phyloP scores from a whole-genome alignment of 768 basidiomycete species.

The Psilocybe cyanescens region DNA sequence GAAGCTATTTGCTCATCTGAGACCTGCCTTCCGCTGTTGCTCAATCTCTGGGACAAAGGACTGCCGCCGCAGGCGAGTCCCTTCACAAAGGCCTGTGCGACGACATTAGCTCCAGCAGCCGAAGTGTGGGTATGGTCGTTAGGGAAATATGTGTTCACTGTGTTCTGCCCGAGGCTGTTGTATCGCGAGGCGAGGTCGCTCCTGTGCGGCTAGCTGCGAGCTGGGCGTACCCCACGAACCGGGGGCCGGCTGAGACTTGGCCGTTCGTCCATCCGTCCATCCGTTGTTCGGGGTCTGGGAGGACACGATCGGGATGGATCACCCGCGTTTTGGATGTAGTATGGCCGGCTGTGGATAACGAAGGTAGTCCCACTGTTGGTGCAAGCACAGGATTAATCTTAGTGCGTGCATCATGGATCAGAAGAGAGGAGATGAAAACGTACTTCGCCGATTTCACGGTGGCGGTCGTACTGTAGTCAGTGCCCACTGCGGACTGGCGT shows the following conservation, averaged over 20 bases:
- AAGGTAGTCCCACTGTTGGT: conserved; percentile 36
- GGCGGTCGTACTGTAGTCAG: conserved; percentile 31
- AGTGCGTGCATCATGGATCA: neutral
- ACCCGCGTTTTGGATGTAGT: conserved; percentile 49
- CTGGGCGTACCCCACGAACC: conserved; percentile 50
- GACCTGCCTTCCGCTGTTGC: conserved; percentile 37
- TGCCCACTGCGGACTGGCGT: conserved; percentile 42
- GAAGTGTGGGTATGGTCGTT: conserved; percentile 52
- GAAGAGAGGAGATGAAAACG: conserved; percentile 5
- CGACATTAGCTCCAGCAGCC: conserved; percentile 46
- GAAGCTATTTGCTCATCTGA: conserved; percentile 27
- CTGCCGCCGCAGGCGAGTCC: conserved; percentile 45
- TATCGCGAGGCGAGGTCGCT: conserved; percentile 44
- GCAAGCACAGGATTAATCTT: neutral
- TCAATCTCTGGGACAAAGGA: conserved; percentile 36
- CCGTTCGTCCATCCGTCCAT: conserved; percentile 43
- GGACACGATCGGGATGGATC: conserved; percentile 45
- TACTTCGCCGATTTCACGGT: conserved; percentile 38
- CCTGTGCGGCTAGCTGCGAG: conserved; percentile 38
- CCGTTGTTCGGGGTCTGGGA: conserved; percentile 51
- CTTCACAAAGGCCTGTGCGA: conserved; percentile 51
- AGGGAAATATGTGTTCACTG: conserved; percentile 44
- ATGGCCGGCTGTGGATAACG: conserved; percentile 49
- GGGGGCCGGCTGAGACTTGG: conserved; percentile 35
- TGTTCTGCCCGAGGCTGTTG: conserved; percentile 39